phyloP scores from a whole-genome alignment of 1,139 yeast species.

The Protomyces macrosporus region DNA sequence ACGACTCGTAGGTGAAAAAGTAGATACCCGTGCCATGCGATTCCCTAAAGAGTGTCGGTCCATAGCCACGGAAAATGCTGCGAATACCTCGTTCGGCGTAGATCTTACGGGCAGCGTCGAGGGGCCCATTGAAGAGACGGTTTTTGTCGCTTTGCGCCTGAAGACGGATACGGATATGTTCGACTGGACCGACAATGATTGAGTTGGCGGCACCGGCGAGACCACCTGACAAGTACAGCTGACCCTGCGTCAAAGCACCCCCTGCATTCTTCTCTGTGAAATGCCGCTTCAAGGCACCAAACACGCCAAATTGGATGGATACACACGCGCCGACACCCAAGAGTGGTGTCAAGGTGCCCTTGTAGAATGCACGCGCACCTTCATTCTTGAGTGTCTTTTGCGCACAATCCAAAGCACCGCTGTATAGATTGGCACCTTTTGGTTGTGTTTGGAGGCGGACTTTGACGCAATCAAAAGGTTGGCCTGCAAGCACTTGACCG shows the following conservation, averaged over 20 bases:
- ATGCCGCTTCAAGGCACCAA: slow-evolving; percentile 84
- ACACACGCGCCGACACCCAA: slow-evolving; percentile 89
- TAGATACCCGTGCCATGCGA: slow-evolving; percentile 76
- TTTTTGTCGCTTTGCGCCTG: slow-evolving; percentile 41
- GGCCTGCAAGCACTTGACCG: slow-evolving; percentile 92
- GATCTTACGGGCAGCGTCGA: slow-evolving; percentile 66
- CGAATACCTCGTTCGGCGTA: slow-evolving; percentile 48
- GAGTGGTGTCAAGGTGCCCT: slow-evolving; percentile 81
- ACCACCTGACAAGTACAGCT: slow-evolving; percentile 69
- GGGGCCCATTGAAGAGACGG: slow-evolving; percentile 61
- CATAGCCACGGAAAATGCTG: slow-evolving; percentile 81
- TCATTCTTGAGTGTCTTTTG: slow-evolving; percentile 63
- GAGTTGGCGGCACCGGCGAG: slow-evolving; percentile 72
- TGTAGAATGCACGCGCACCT: slow-evolving; percentile 76
- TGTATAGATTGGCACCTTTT: slow-evolving; percentile 55
- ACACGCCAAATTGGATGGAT: slow-evolving; percentile 81
- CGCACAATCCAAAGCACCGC: slow-evolving; percentile 72
- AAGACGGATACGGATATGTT: slow-evolving; percentile 59
- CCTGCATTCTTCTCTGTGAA: slow-evolving; percentile 46
- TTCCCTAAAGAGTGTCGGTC: slow-evolving; percentile 83
- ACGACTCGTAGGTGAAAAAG: slow-evolving; percentile 66
- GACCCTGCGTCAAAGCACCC: slow-evolving; percentile 43
- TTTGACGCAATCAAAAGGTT: slow-evolving; percentile 88
- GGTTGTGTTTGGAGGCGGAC: slow-evolving; percentile 85
- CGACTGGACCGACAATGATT: slow-evolving; percentile 67